Evolutionary conservation across 2,329 filamentous ascomycete genomes (phyloP).

Genomic region (Corinectria fuckeliana): DNA sequence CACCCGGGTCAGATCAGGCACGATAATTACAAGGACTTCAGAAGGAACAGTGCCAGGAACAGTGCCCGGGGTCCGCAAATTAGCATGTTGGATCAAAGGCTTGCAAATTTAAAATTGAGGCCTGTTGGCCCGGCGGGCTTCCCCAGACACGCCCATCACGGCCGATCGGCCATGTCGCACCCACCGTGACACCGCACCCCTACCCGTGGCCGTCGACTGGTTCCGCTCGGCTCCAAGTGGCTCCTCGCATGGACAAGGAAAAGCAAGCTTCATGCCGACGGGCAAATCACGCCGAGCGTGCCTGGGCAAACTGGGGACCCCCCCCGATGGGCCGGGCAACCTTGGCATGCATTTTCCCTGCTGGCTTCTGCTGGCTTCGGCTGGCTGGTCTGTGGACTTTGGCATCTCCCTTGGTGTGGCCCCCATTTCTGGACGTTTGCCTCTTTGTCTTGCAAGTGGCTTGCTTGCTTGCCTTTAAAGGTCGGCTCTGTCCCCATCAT

Average conservation of each 20-base stretch:
- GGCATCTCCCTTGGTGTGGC: slow-evolving; percentile 12
- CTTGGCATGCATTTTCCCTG: slow-evolving; percentile 28
- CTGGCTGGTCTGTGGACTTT: slow-evolving; percentile 22
- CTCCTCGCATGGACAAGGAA: slow-evolving; percentile 26
- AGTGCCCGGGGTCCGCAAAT: slow-evolving; percentile 31
- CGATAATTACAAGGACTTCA: slow-evolving; percentile 15
- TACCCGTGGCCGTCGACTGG: slow-evolving; percentile 24
- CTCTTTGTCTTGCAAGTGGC: slow-evolving; percentile 1
- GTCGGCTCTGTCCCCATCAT: slow-evolving; percentile 24
- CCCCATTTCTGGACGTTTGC: too few species aligned
- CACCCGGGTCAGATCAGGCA: too few species aligned
- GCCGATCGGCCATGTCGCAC: slow-evolving; percentile 31
- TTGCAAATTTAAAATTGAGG: slow-evolving; percentile 42
- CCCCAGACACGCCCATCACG: slow-evolving; percentile 37
- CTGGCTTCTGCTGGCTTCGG: too few species aligned
- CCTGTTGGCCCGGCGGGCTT: slow-evolving; percentile 34
- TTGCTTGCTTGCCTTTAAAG: slow-evolving; percentile 33
- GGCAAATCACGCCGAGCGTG: slow-evolving; percentile 24
- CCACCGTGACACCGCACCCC: slow-evolving; percentile 24
- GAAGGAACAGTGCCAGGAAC: neutral
- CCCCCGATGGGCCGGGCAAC: slow-evolving; percentile 32
- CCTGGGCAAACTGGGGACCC: slow-evolving; percentile 3
- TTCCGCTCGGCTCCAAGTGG: too few species aligned
- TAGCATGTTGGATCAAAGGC: slow-evolving; percentile 40
- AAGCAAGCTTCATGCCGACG: slow-evolving; percentile 23